Evolutionary conservation across 305 asterid genomes (phyloP), one percentile per base, ranked within the genome.

Genomic region (Salvia sclarea): DNA sequence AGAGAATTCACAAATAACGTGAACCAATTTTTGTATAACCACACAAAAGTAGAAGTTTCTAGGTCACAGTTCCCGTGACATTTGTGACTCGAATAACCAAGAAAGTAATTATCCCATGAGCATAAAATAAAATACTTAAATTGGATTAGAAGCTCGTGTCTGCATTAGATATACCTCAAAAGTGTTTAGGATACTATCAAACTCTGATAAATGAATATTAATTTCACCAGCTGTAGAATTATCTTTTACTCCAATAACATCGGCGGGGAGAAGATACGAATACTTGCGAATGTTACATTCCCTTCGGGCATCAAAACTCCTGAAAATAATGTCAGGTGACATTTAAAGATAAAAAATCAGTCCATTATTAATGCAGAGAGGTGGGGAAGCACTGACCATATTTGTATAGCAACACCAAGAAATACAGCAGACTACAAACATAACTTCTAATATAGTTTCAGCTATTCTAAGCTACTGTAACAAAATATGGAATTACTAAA

Each of bases 231-330:
- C 76, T 4, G 88, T 75, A 40, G 49, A 77, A 76, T 71, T 68
- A 21, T 79, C 78, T 75, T 81, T 80, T 41, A 93, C 81, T 75
- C 97, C 98, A 62, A 93, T 91, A 41, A 91, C 64, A 61, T 89
- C 96, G 66, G 88, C 88, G 13, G 98, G 98, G 68, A 93, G 92
- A 64, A 93, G 96, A 80, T 93, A 93, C 22, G 91, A 82, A 78
- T 93, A 93, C 76, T 84, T 87, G 72, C 97, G 95, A 58, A 89
- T 72, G 76, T 61, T 81, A 72, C 97, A 91, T 84, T 91, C 97
- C 62, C 83, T 84, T 68, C 97, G 90, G 30, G 89, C 85, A 75
- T 93, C 95, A 81, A 91, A 93, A 78, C 96, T 87, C 91, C 97
- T 92, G 84, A 70, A 69, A 71, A 54, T 61, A 66, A 8, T 52